phyloP scores from a whole-genome alignment of 352 stramenopile species.

The Globisporangium mamillatum region DNA sequence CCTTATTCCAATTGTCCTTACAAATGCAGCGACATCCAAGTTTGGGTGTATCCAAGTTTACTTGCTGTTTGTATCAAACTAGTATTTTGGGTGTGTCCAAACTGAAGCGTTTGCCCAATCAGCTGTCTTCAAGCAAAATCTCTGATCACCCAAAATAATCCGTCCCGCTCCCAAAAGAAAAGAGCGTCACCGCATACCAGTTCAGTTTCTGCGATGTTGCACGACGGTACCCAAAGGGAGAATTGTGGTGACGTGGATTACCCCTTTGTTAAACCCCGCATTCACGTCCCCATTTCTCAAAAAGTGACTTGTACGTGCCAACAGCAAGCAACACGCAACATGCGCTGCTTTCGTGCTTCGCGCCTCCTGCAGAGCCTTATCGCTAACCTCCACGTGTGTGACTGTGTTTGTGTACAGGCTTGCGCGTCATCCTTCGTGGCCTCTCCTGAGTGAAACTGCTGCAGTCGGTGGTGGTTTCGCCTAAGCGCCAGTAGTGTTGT shows the following conservation, averaged over 20 bases:
- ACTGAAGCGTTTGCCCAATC: too few species aligned
- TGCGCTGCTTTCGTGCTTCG: neutral
- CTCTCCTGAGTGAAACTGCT: conserved; percentile 9
- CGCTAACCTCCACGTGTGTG: neutral
- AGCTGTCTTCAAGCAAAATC: too few species aligned
- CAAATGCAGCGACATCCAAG: too few species aligned
- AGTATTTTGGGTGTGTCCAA: too few species aligned
- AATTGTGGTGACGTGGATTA: neutral
- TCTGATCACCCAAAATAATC: neutral
- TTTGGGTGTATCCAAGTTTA: too few species aligned
- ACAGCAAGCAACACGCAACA: neutral
- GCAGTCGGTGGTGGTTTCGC: conserved; percentile 16
- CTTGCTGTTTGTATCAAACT: too few species aligned
- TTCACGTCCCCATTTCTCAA: neutral
- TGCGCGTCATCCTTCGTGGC: neutral
- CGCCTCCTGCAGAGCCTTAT: neutral
- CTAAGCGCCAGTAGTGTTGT: neutral
- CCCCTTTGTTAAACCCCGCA: neutral
- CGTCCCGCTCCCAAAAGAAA: too few species aligned
- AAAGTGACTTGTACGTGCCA: neutral
- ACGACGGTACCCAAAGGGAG: neutral
- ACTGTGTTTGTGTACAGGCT: neutral
- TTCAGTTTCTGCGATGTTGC: neutral
- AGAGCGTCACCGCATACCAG: too few species aligned
- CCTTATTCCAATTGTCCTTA: neutral